Percentiles rank a stretch among this genome's conserved stretches.
phyloP scores from a whole-genome alignment of 192 early-diverging fungal species.

The Coemansia sp. region DNA sequence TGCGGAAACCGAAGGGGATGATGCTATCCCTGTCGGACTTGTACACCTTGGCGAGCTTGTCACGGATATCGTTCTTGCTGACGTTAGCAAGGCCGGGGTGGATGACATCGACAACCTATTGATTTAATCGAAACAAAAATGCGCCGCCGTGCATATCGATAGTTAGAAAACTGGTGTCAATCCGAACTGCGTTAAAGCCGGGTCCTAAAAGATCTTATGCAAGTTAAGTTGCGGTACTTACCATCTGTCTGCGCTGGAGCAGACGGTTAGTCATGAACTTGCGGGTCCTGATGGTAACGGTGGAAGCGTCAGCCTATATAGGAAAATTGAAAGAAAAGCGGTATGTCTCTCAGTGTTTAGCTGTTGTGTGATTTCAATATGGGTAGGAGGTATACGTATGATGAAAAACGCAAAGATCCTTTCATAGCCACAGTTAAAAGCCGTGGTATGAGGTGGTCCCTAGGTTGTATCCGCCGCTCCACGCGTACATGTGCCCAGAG shows the following conservation, averaged over 20 bases:
- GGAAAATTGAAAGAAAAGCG: not conserved
- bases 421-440: too few species aligned
- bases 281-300: conserved; percentile 95
- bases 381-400: too few species aligned
- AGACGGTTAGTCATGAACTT: conserved; percentile 99
- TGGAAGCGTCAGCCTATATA: conserved; percentile 70
- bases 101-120: conserved; percentile 81
- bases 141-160: too few species aligned
- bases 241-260: conserved; percentile 95
- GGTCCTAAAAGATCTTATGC: too few species aligned
- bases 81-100: conserved; percentile 93
- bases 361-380: too few species aligned
- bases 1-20: conserved; percentile 94
- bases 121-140: conserved; percentile 1
- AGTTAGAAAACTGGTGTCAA: too few species aligned
- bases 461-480: too few species aligned
- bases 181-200: too few species aligned
- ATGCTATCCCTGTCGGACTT: conserved; percentile 84
- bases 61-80: conserved; percentile 87
- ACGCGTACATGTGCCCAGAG: too few species aligned
- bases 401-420: too few species aligned
- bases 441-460: too few species aligned
- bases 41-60: conserved; percentile 95
- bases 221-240: conserved; percentile 19
- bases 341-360: not conserved